These are phyloP conservation scores for Euphorbia peplus DNA, from an alignment of 345 rosid species.

Conservation along the genomic window DNA sequence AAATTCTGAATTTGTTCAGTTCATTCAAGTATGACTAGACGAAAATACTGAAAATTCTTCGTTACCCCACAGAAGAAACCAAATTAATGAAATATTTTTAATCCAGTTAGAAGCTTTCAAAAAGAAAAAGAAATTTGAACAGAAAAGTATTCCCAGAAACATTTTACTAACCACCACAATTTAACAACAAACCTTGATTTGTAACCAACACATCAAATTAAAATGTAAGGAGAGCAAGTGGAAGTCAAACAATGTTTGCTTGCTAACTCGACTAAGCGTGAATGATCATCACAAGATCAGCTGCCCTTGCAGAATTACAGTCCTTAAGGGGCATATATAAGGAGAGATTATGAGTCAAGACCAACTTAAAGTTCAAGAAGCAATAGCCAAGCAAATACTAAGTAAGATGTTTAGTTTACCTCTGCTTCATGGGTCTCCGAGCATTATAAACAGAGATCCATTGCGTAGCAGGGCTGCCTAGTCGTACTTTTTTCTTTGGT, in stretches of 20 bases:
- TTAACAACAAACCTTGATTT: not conserved
- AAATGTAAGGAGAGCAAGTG: not conserved
- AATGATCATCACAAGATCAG: constrained; percentile 6
- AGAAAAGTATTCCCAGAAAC: not conserved
- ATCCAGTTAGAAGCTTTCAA: not conserved
- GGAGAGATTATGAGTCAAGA: not conserved
- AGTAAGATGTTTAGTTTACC: constrained; percentile 6
- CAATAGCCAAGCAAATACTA: not conserved
- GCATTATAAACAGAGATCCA: constrained; percentile 37
- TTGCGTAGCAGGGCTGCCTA: constrained; percentile 38
- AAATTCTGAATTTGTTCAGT: not conserved
- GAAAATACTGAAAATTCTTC: not conserved
- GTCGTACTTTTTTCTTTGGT: constrained; percentile 31
- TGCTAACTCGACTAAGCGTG: not conserved
- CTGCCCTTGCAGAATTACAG: not conserved
- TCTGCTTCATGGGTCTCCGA: constrained; percentile 34
- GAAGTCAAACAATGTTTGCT: not conserved
- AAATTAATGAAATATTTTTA: not conserved
- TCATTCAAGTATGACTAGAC: not conserved
- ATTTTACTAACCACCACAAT: not conserved
- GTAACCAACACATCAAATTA: not conserved
- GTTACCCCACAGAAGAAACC: not conserved
- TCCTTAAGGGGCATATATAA: not conserved
- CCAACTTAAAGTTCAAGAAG: constrained; percentile 1
- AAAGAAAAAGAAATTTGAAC: not conserved